A percentile compares a stretch with the other conserved stretches of the same genome.
These are phyloP conservation scores for Danielozyma ontarioensis DNA, from an alignment of 805 yeast species.

Conservation along the genomic window DNA sequence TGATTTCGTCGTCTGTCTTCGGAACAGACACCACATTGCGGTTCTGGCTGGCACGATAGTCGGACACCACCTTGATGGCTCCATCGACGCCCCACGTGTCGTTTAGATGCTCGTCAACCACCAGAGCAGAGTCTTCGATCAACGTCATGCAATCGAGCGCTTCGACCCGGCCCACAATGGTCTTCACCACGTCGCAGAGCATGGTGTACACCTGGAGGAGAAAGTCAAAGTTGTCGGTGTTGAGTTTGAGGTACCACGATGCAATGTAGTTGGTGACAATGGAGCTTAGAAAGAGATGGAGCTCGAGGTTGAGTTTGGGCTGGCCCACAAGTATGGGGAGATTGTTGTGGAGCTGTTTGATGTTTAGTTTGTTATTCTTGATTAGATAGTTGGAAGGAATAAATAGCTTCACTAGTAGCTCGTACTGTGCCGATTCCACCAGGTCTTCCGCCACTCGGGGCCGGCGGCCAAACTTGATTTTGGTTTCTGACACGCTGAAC, in stretches of 20 bases:
- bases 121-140: conserved; percentile 17
- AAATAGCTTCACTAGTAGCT: conserved; percentile 11
- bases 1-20: conserved; percentile 4
- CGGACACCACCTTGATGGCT: conserved; percentile 9
- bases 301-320: conserved; percentile 7
- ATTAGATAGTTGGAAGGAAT: conserved; percentile 21
- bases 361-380: conserved; percentile 21
- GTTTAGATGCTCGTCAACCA: conserved; percentile 18
- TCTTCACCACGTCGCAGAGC: conserved; percentile 20
- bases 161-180: conserved; percentile 15
- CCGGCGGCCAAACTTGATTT: no score
- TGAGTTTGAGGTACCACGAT: conserved; percentile 18
- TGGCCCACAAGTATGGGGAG: conserved; percentile 12
- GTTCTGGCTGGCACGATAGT: conserved; percentile 2
- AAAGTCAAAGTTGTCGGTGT: conserved; percentile 28
- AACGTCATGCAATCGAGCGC: no score
- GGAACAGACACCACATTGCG: conserved; percentile 2
- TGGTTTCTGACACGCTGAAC: no score
- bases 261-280: conserved; percentile 7
- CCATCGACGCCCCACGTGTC: conserved; percentile 8
- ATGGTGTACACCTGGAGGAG: conserved; percentile 18
- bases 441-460: conserved; percentile 43
- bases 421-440: conserved; percentile 45
- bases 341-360: conserved; percentile 19
- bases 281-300: conserved; percentile 1